Base-by-base conservation (phyloP, 129 eudicot genomes). In the Lonicera japonica region DNA sequence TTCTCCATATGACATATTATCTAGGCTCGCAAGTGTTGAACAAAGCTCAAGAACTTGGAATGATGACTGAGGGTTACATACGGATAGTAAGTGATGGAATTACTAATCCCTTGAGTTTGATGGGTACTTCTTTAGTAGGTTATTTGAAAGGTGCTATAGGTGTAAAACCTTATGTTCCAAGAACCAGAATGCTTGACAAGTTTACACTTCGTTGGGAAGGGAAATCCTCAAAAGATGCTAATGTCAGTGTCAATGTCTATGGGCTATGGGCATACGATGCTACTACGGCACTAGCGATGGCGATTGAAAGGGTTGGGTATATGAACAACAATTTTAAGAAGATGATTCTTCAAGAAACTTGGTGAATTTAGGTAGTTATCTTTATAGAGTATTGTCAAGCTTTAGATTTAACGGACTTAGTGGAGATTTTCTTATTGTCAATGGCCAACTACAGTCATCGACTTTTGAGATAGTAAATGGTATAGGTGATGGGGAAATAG, bases 401-500 rank as follows among this genome's bases (percentile, higher is more conserved):
- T 61, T 75, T 15, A 70, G 54, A 40, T 54, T 77, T 47, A 41
- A 45, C 21, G 80, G 80, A 14, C 54, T 81, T 25, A 73, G 66
- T 63, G 87, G 87, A 20, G 55, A 69, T 5, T 77, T 81, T 53
- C 41, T 51, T 36, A 22, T 81, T 29, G 65, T 65, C 20, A 40
- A 73, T 56, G 64, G 86, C 18, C 60, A 68, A 18, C 21, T 80
- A 52, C 69, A 58, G 11, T 43, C 70, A 8, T 56, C 68, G 5
- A 24, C 56, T 3, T 73, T 64, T 46, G 58, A 77, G 52, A 81
- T 81, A 56, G n/a, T 81, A 34, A 77, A 77, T 54, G 45, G 77
- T 20, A 25, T 73, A 24, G 80, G 71, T 0, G 17, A 45, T 11
- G 72, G 70, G 38, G 75, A 36, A 34, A 77, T 22, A 41, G 16